Percentiles rank a stretch among this genome's conserved stretches.
Evolutionary conservation across 306 rosid genomes (phyloP).

Genomic region (Rosa multiflora): DNA sequence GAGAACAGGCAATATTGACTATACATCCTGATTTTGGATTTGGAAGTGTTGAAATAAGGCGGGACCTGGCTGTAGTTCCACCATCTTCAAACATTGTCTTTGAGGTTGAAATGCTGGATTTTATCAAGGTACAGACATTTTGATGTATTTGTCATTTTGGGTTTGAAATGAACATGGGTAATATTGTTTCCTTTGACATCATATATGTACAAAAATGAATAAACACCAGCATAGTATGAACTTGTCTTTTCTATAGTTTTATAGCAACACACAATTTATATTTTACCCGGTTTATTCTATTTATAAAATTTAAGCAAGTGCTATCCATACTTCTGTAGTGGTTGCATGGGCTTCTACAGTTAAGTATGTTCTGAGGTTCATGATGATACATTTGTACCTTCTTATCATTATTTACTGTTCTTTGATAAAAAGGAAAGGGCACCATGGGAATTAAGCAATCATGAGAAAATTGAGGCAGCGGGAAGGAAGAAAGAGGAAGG

Average conservation of each 20-base stretch:
- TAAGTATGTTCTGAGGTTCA: background rate
- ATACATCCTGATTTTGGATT: conserved; percentile 71
- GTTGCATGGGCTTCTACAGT: background rate
- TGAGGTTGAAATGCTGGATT: conserved; percentile 57
- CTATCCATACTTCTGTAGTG: background rate
- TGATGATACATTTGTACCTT: background rate
- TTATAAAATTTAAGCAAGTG: background rate
- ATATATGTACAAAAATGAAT: background rate
- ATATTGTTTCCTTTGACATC: background rate
- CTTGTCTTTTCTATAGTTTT: background rate
- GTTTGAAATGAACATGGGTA: background rate
- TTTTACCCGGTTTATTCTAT: background rate
- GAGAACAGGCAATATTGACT: conserved; percentile 54
- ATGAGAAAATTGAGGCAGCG: conserved; percentile 62
- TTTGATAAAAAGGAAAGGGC: conserved; percentile 51
- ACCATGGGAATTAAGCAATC: conserved; percentile 60
- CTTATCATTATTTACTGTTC: conserved; percentile 8
- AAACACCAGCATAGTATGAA: background rate
- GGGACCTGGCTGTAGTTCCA: conserved; percentile 48
- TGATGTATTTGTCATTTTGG: background rate
- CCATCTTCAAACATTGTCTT: conserved; percentile 47
- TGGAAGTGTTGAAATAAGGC: conserved; percentile 53
- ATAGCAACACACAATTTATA: background rate
- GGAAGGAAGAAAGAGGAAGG: conserved; percentile 73
- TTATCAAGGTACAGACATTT: conserved; percentile 45